A percentile compares a stretch with the other conserved stretches of the same genome.
These are phyloP conservation scores for Fusarium nygamai DNA, from an alignment of 2,329 filamentous ascomycete genomes.

Conservation along the genomic window DNA sequence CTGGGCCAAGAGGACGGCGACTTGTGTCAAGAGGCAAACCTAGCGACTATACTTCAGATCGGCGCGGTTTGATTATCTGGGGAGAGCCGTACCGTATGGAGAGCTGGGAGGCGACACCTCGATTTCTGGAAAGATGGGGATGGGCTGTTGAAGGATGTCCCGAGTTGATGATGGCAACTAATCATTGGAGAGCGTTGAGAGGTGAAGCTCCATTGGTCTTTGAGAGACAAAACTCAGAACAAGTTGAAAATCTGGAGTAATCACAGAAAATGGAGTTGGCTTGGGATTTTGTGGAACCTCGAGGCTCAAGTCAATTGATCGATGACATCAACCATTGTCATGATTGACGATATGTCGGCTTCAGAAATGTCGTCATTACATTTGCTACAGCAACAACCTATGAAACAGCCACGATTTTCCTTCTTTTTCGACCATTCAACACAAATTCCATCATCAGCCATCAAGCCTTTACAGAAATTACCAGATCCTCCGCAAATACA, in stretches of 20 bases:
- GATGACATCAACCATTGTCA: constrained; percentile 29
- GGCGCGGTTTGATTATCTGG: constrained; percentile 1
- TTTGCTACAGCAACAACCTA: neutral
- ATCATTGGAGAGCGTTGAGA: constrained; percentile 5
- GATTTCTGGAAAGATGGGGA: constrained; percentile 7
- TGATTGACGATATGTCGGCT: neutral
- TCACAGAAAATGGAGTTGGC: fast-evolving
- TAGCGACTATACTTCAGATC: neutral
- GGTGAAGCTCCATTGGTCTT: neutral
- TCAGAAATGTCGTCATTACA: constrained; percentile 24
- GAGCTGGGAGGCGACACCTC: constrained; percentile 7
- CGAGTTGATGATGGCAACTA: constrained; percentile 1
- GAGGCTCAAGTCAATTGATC: constrained; percentile 1
- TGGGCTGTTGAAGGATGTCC: constrained; percentile 6
- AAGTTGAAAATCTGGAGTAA: neutral
- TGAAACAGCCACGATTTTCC: neutral
- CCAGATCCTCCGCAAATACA: neutral
- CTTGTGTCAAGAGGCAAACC: neutral
- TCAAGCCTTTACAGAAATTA: neutral
- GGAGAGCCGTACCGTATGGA: neutral
- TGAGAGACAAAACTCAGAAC: neutral
- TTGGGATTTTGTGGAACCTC: neutral
- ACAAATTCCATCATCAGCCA: fast-evolving
- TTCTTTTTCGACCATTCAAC: neutral
- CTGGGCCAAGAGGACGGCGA: neutral